phyloP scores from a whole-genome alignment of 306 rosid species.

The Vigna trinervia region DNA sequence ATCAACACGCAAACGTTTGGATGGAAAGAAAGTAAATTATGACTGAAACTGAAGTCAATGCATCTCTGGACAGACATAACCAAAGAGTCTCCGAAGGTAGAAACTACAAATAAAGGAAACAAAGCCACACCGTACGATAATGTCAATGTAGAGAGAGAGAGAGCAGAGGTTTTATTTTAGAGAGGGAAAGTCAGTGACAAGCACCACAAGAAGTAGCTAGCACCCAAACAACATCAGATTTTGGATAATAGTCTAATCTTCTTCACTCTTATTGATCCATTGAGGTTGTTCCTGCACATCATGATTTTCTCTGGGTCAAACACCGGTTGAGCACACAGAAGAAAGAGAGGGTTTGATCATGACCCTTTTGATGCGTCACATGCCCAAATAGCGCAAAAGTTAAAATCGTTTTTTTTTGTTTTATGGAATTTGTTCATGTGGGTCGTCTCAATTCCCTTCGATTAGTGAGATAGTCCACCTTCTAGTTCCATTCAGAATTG shows the following conservation, averaged over 20 bases:
- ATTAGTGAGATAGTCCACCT: slow-evolving; percentile 32
- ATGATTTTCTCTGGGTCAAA: slow-evolving; percentile 45
- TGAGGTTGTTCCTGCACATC: slow-evolving; percentile 37
- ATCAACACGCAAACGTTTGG: slow-evolving; percentile 28
- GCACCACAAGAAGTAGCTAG: slow-evolving; percentile 2
- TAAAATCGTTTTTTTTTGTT: slow-evolving; percentile 35
- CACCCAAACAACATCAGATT: slow-evolving; percentile 2
- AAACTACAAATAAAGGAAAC: slow-evolving; percentile 18
- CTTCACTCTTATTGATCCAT: slow-evolving; percentile 53
- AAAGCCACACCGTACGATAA: slow-evolving; percentile 25
- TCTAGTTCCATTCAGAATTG: slow-evolving; percentile 28
- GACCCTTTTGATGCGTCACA: slow-evolving; percentile 30
- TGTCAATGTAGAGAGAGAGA: slow-evolving; percentile 15
- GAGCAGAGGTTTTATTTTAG: slow-evolving; percentile 23
- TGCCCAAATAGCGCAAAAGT: slow-evolving; percentile 2
- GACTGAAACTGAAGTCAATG: slow-evolving; percentile 57
- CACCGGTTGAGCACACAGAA: slow-evolving; percentile 25
- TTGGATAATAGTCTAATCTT: slow-evolving; percentile 32
- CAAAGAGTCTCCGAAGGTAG: slow-evolving; percentile 42
- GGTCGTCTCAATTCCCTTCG: slow-evolving; percentile 46
- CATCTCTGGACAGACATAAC: slow-evolving; percentile 19
- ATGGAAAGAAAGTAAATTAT: not conserved
- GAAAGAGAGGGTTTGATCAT: slow-evolving; percentile 34
- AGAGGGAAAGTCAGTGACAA: slow-evolving; percentile 26
- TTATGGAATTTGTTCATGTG: slow-evolving; percentile 46